These are phyloP conservation scores for Arxiozyma slooffiae DNA, from an alignment of 1,139 yeast genomes.

Conservation along the genomic window DNA sequence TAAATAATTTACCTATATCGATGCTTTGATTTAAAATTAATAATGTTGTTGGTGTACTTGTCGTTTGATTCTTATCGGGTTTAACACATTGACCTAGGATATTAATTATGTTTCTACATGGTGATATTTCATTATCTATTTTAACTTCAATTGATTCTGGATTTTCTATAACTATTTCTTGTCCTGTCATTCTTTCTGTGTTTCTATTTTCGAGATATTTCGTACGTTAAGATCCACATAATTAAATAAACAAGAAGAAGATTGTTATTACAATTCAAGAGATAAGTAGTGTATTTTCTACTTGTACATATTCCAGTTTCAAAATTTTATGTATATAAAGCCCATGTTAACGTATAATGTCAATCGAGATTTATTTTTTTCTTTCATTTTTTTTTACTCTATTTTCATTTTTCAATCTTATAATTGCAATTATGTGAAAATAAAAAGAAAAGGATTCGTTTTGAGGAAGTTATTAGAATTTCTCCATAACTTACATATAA, in stretches of 20 bases:
- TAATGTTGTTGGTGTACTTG: conserved; percentile 14
- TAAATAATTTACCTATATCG: conserved; percentile 28
- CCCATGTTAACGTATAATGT: not conserved
- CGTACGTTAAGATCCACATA: not conserved
- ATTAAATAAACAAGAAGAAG: not conserved
- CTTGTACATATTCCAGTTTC: not conserved
- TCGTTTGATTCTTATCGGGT: not conserved
- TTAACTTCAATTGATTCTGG: conserved; percentile 4
- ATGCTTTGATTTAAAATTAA: conserved; percentile 28
- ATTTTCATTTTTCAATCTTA: not conserved
- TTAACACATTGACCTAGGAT: conserved; percentile 5
- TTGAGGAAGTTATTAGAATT: not conserved
- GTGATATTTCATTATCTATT: not conserved
- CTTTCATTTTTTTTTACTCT: too few relatives aligned
- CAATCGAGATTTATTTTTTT: too few relatives aligned
- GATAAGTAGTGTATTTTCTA: too few relatives aligned
- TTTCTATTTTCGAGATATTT: not conserved
- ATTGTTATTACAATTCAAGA: not conserved
- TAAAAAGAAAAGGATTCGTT: too few relatives aligned
- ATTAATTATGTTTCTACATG: conserved; percentile 3
- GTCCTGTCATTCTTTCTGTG: not conserved
- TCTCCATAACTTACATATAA: too few relatives aligned
- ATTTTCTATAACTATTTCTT: conserved; percentile 10
- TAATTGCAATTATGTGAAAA: too few relatives aligned
- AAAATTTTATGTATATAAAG: too few relatives aligned